Base-by-base conservation (phyloP, 768 basidiomycete species). In the Pisolithus orientalis region DNA sequence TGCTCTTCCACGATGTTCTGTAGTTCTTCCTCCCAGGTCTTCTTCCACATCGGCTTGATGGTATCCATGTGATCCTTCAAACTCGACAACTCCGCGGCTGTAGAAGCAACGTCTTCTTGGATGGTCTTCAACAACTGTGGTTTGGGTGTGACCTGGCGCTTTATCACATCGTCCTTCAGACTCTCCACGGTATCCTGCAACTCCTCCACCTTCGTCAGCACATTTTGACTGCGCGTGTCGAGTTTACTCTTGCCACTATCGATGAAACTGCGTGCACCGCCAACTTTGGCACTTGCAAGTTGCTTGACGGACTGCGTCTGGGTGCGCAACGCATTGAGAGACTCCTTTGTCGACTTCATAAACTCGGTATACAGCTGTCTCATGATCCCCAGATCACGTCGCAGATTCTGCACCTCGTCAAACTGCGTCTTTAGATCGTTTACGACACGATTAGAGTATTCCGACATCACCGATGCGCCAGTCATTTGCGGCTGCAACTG, bases 1-100 rank as follows among this genome's bases (percentile, higher is more conserved):
- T 99, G 94, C 67, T 99, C 95, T 66, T 96, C 94, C 53, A 97
- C 88, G 51, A 99, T 94, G 58, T 92, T 91, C 75, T 92, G 88
- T 65, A 99, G 67, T 72, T 99, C 95, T 64, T 91, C 85, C 62
- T 90, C 89, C 95, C 95, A 99, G 17, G 94, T 97, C 78, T 94
- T 93, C 76, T 94, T 90, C 95, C 95, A 99, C 80, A 90, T 91
- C 40, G 95, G 93, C 62, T 88, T 92, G 62, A 94, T 80, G 10
- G 90, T 87, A 59, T 84, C 80, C 59, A 97, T 88, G 67, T 95
- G 91, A 59, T 85, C 83, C 62, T 82, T 82, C 53, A 98, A 73
- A 61, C 81, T 85, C 55, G 83, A 78, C 42, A 97, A 76, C 70
- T 94, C 87, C 9, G 71, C 67, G 16, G 82, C 77, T 27, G 85